Evolutionary conservation across 2,329 filamentous ascomycete species (phyloP).

Genomic region (Septoria petroselini): DNA sequence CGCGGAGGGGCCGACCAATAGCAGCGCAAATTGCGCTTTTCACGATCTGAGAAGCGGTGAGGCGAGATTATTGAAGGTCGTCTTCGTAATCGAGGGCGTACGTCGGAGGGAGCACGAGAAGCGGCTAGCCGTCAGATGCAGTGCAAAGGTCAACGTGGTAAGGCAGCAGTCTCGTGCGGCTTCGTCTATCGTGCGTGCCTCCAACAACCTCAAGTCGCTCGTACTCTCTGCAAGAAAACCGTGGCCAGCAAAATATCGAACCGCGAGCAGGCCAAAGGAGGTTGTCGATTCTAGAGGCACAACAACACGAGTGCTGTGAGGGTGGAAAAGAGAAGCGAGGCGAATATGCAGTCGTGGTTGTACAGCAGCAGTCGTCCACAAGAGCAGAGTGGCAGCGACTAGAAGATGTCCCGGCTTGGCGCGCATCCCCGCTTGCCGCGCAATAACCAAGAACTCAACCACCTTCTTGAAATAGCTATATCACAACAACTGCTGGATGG

Average conservation of each 20-base stretch:
- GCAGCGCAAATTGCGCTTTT: constrained; percentile 3
- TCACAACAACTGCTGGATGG: too few species aligned
- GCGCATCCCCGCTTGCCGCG: too few species aligned
- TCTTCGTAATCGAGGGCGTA: not conserved
- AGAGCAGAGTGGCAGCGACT: too few species aligned
- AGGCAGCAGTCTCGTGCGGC: constrained; percentile 11
- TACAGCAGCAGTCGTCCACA: too few species aligned
- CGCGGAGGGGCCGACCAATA: constrained; percentile 10
- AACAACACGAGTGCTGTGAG: not conserved
- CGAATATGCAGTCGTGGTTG: too few species aligned
- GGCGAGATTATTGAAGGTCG: not conserved
- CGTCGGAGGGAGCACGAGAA: not conserved
- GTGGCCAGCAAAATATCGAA: not conserved
- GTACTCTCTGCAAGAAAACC: not conserved
- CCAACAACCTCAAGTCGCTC: not conserved
- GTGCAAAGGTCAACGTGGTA: constrained; percentile 8
- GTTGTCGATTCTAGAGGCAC: too few species aligned
- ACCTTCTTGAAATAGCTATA: too few species aligned
- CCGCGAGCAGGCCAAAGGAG: too few species aligned
- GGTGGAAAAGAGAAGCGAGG: too few species aligned
- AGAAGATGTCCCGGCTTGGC: too few species aligned
- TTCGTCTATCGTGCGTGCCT: constrained; percentile 1
- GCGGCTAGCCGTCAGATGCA: constrained; percentile 1
- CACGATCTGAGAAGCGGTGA: constrained; percentile 2
- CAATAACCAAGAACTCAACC: too few species aligned